Evolutionary conservation across 768 basidiomycete species (phyloP), one percentile per base, ranked within the genome.

Genomic region (Boletus edulis): DNA sequence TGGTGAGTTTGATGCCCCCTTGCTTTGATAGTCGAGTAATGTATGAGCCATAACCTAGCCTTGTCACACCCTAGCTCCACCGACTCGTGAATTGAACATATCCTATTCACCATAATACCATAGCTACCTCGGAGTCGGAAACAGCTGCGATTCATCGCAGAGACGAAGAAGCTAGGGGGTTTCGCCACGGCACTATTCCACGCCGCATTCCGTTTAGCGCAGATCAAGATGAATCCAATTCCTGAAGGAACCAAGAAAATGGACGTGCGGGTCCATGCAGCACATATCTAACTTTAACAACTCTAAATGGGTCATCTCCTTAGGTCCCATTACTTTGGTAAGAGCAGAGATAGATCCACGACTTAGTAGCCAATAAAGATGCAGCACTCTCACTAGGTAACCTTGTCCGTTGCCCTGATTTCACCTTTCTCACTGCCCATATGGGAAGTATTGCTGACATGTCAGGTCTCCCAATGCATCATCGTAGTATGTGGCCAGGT

Each of bases 131-230:
- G 22, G 22, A 22, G 22, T 22, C 22, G 22, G 56, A 62, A 38
- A 62, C 60, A 0, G 45, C 51, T 9, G 58, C 55, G 22, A 47
- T 67, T 67, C 3, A 27, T 60, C 18, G 51, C 52, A 14, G 45
- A 51, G 41, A 20, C 60, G 11, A 64, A 56, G 12, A 40, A 46
- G 27, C 12, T 51, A 5, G 58, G 65, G 20, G 1, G 35, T 61
- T 29, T 49, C 65, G 27, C 59, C n/a, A 49, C 65, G 9, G 15
- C 49, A 9, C 32, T 69, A n/a, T 59, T 69, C 38, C 54, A 64
- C 2, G 67, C 66, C 9, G 65, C 67, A 27, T 49, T 62, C 13
- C 54, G 52, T n/a, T 47, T 67, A 45, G 67, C 62, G 0, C 52
- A 60, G 39, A 47, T 60, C 49, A 64, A 52, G 49, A 54, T 64